Evolutionary conservation across 352 stramenopile species (phyloP), one percentile per base, ranked within the genome.

Genomic region (Saprolegnia diclina): DNA sequence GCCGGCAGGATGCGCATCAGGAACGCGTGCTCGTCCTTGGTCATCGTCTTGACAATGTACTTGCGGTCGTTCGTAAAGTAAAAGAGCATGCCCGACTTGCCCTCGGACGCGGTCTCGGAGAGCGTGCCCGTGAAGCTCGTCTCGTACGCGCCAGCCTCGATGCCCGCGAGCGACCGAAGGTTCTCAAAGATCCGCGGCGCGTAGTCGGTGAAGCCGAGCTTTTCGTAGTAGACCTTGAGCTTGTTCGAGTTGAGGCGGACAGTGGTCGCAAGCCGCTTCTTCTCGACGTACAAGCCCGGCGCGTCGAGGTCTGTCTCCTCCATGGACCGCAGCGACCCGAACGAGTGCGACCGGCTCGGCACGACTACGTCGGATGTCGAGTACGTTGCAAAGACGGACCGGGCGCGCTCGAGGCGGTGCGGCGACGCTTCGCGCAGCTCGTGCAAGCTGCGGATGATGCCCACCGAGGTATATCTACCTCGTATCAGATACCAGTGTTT

Each of bases 21-120:
- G 57, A 93, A 92, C 53, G 82, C 88, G 65, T 95, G 85, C 73
- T 95, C 87, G 64, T 80, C 82, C 76, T 95, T 93, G 40, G 85
- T 92, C 87, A 95, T 93, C 2, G 85, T 95, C 77, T 95, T 95
- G 64, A 95, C 87, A 6, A 95, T 73, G 64, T 92, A 95, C 76
- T 83, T 83, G 50, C 84, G 79, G 67, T 93, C 84, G 62, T 81
- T 92, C 6, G 87, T 91, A 59, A 93, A 95, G 78, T 95, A 95
- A 53, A 95, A 95, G 4, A 95, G 71, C 82, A 92, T 93, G 11
- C 87, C 87, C 0, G 83, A 92, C 71, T 95, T 95, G 66, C 87
- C 87, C 65, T 93, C 85, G 0, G 87, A 91, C 48, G 84, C 87
- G 40, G 82, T 84, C 56, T 94, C 87, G 32, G 90, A 72, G 13